Evolutionary conservation across 305 asterid species (phyloP).

Genomic region (Solanum aculeatissimum): DNA sequence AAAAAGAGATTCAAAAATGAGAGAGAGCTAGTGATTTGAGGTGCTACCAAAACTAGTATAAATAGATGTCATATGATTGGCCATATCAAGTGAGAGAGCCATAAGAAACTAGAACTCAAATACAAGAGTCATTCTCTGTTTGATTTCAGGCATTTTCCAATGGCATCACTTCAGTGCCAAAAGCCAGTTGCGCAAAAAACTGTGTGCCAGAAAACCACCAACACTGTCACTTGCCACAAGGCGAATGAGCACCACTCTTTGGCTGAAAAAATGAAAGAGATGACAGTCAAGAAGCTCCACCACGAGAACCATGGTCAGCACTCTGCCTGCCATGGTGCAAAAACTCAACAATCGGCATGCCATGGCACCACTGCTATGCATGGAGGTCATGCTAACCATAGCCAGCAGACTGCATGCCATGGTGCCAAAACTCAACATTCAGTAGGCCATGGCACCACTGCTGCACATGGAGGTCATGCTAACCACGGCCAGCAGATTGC

Average conservation of each 20-base stretch:
- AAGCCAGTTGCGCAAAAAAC: neutral
- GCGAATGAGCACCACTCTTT: conserved; percentile 1
- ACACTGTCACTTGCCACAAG: neutral
- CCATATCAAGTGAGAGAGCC: neutral
- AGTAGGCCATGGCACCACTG: neutral
- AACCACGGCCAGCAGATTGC: neutral
- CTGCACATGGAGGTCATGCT: neutral
- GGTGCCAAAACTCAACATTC: neutral
- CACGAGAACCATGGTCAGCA: neutral
- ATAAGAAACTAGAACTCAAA: neutral
- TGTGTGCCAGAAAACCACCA: neutral
- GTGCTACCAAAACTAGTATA: neutral
- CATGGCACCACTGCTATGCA: neutral
- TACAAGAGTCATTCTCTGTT: neutral
- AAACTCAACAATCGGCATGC: neutral
- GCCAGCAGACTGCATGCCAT: neutral
- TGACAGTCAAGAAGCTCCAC: neutral
- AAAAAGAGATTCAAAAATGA: neutral
- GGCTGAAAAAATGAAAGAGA: neutral
- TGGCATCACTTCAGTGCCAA: conserved; percentile 4
- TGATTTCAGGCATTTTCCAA: neutral
- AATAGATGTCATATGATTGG: neutral
- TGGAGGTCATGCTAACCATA: neutral
- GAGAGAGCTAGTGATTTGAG: neutral
- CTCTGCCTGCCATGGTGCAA: neutral